These are phyloP conservation scores for Trichaptum fuscoviolaceum DNA, from an alignment of 768 basidiomycete species.

Conservation along the genomic window DNA sequence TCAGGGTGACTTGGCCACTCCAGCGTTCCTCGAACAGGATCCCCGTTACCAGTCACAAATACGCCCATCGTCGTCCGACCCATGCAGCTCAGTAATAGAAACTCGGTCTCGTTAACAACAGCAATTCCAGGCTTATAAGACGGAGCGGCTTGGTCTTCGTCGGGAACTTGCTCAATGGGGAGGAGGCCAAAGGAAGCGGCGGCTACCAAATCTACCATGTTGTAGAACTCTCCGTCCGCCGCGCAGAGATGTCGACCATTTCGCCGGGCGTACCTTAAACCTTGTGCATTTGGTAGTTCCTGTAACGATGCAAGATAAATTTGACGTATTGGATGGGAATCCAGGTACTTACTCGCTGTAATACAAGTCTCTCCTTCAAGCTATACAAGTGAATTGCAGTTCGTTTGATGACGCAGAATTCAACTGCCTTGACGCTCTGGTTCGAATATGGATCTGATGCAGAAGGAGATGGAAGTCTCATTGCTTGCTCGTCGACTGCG, in stretches of 20 bases:
- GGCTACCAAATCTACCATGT: constrained; percentile 71
- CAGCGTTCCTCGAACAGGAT: constrained; percentile 85
- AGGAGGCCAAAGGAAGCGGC: constrained; percentile 68
- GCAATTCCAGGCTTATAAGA: constrained; percentile 65
- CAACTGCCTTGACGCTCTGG: constrained; percentile 44
- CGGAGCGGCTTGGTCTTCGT: constrained; percentile 27
- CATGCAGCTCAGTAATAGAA: constrained; percentile 81
- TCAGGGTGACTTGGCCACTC: constrained; percentile 80
- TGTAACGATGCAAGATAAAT: constrained; percentile 22
- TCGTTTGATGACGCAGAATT: constrained; percentile 72
- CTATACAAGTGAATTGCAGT: constrained; percentile 56
- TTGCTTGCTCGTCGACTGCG: constrained; percentile 75
- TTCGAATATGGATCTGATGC: constrained; percentile 30
- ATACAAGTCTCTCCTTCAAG: constrained; percentile 58
- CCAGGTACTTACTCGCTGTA: constrained; percentile 44
- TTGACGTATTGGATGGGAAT: not conserved
- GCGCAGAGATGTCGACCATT: constrained; percentile 63
- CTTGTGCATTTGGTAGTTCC: constrained; percentile 68
- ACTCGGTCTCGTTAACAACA: constrained; percentile 72
- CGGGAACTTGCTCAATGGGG: constrained; percentile 68
- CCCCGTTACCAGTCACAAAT: constrained; percentile 79
- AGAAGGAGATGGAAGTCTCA: constrained; percentile 43
- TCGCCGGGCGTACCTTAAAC: constrained; percentile 56
- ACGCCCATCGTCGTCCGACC: constrained; percentile 78
- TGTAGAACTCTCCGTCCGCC: constrained; percentile 69